phyloP scores from a whole-genome alignment of 805 yeast genomes.

The Ogataea parapolymorpha region DNA sequence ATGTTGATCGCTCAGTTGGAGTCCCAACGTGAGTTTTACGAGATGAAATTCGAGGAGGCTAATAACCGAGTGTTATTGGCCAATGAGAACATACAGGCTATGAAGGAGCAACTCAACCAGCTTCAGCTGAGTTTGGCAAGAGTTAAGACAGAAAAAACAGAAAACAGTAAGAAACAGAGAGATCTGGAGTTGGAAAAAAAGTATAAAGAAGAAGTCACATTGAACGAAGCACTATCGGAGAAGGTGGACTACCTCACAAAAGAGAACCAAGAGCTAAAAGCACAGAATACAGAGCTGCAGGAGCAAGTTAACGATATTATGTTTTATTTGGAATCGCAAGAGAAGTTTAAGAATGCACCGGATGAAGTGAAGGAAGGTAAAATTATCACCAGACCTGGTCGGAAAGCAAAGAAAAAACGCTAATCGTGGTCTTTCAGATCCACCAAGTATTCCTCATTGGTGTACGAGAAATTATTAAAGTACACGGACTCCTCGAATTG shows the following conservation, averaged over 20 bases:
- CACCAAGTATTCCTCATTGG: conserved; percentile 22
- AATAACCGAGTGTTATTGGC: conserved; percentile 18
- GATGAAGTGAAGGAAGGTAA: conserved; percentile 74
- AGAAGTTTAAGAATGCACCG: conserved; percentile 65
- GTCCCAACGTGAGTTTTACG: conserved; percentile 82
- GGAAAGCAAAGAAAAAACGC: conserved; percentile 10
- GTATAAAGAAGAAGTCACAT: conserved; percentile 44
- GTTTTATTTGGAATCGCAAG: conserved; percentile 74
- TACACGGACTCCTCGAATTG: conserved; percentile 31
- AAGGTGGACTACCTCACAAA: conserved; percentile 36
- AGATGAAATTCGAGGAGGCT: conserved; percentile 42
- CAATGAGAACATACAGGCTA: conserved; percentile 26
- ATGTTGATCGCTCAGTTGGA: conserved; percentile 76
- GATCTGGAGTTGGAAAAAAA: conserved; percentile 23
- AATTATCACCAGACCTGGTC: conserved; percentile 40
- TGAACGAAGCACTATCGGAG: conserved; percentile 40
- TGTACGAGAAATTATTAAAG: conserved; percentile 32
- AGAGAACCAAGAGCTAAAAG: conserved; percentile 34
- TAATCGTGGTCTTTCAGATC: not conserved
- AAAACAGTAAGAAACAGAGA: conserved; percentile 21
- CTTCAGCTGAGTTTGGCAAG: conserved; percentile 10
- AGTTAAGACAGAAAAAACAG: conserved; percentile 7
- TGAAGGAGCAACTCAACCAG: conserved; percentile 24
- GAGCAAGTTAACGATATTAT: conserved; percentile 74
- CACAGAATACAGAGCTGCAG: conserved; percentile 45